Conservation (phyloP, 805 yeast species). For the Teunomyces cretensis region DNA sequence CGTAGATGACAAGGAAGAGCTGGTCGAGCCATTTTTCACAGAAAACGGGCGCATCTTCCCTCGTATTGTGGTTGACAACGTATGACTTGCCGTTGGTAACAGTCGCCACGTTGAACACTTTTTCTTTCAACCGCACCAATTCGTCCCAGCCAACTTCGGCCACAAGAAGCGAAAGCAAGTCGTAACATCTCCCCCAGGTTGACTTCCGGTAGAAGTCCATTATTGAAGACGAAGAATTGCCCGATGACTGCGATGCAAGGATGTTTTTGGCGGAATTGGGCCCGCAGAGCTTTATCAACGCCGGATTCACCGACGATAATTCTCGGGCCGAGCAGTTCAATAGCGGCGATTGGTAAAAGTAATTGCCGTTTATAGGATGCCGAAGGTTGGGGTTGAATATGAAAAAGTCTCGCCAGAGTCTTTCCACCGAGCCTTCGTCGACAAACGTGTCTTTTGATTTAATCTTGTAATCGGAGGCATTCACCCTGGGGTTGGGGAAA, state of each 20-base stretch:
- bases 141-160: slow-evolving; percentile 81
- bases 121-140: slow-evolving; percentile 61
- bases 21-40: slow-evolving; percentile 83
- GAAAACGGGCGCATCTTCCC: slow-evolving; percentile 16
- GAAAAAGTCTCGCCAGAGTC: slow-evolving; percentile 33
- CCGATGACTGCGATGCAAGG: slow-evolving; percentile 33
- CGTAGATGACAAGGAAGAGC: slow-evolving; percentile 66
- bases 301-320: slow-evolving; percentile 34
- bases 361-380: slow-evolving; percentile 35
- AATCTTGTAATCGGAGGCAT: slow-evolving; percentile 4
- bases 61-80: slow-evolving; percentile 18
- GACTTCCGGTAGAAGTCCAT: slow-evolving; percentile 34
- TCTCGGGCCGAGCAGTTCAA: slow-evolving; percentile 31
- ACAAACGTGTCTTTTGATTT: neutral
- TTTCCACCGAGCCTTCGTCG: slow-evolving; percentile 26
- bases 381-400: slow-evolving; percentile 29
- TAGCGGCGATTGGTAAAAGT: slow-evolving; percentile 39
- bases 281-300: slow-evolving; percentile 26
- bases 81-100: slow-evolving; percentile 32
- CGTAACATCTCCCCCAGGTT: slow-evolving; percentile 53
- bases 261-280: slow-evolving; percentile 25
- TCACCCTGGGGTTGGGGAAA: slow-evolving; percentile 27
- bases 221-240: slow-evolving; percentile 24
- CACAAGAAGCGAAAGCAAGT: slow-evolving; percentile 65
- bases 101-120: slow-evolving; percentile 54